Percentiles rank a stretch among this genome's conserved stretches.
Evolutionary conservation across 345 rosid genomes (phyloP).

Genomic region (Draba incana): DNA sequence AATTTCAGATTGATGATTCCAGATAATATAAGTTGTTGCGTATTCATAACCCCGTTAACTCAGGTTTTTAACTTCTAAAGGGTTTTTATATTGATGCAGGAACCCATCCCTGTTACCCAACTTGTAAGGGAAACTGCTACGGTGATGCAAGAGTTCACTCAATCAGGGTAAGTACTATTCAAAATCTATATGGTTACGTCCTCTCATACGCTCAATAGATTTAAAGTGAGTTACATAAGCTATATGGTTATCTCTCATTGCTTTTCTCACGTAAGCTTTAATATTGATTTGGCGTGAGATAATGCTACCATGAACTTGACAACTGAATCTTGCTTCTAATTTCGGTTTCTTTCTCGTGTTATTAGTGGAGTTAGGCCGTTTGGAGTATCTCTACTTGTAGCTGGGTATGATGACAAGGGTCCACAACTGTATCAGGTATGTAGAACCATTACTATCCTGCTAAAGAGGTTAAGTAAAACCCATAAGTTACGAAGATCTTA

Average conservation of each 20-base stretch:
- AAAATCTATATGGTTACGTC: background rate
- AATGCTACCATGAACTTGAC: slow-evolving; percentile 7
- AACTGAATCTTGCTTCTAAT: slow-evolving; percentile 12
- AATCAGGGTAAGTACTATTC: slow-evolving; percentile 70
- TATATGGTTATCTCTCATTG: background rate
- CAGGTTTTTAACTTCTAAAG: slow-evolving; percentile 13
- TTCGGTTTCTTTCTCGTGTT: background rate
- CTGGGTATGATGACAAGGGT: slow-evolving; percentile 95
- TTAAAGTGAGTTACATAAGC: background rate
- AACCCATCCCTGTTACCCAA: slow-evolving; percentile 93
- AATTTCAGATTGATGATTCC: background rate
- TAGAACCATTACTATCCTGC: background rate
- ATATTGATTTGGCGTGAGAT: background rate
- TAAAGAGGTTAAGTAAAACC: background rate
- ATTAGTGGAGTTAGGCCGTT: slow-evolving; percentile 94
- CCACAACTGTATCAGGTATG: slow-evolving; percentile 91
- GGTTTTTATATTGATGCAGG: slow-evolving; percentile 49
- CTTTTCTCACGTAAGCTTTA: background rate
- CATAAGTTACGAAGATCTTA: background rate
- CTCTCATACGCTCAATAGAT: background rate
- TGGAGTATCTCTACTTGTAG: slow-evolving; percentile 92
- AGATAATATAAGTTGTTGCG: background rate
- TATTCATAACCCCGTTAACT: background rate
- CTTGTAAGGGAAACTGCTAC: slow-evolving; percentile 98
- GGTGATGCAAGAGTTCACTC: slow-evolving; percentile 98